A percentile compares a stretch with the other conserved stretches of the same genome.
Evolutionary conservation across 805 yeast genomes (phyloP).

Genomic region (Yarrowia sp.): DNA sequence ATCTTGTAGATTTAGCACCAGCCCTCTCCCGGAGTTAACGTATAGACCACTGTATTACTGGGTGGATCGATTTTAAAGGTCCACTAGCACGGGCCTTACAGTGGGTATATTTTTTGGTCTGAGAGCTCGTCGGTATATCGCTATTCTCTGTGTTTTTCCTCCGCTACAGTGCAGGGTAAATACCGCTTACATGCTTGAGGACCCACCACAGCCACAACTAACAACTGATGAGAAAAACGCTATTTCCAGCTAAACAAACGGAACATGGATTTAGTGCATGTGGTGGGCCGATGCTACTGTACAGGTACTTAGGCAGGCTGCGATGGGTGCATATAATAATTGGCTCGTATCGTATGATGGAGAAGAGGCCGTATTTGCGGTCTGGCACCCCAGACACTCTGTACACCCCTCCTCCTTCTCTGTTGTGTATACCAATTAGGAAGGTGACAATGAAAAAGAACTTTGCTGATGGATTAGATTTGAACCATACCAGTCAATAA

Average conservation of each 20-base stretch:
- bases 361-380: no score
- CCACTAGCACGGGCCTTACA: background rate
- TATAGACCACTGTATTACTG: no score
- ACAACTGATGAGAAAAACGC: background rate
- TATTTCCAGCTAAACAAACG: background rate
- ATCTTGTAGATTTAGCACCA: background rate
- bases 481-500: background rate
- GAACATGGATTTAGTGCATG: background rate
- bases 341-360: background rate
- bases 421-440: slow-evolving; percentile 6
- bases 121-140: background rate
- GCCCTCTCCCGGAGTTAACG: background rate
- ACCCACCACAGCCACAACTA: slow-evolving; percentile 18
- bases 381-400: no score
- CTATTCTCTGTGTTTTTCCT: background rate
- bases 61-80: no score
- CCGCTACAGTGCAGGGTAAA: background rate
- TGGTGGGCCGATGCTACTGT: background rate
- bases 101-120: background rate
- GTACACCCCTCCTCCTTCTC: background rate
- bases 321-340: background rate
- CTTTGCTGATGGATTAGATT: slow-evolving; percentile 11
- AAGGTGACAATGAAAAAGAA: slow-evolving; percentile 7
- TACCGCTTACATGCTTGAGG: background rate
- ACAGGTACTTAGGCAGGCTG: background rate